Conservation (phyloP, 306 rosid species). For the Dalbergia cultrata region DNA sequence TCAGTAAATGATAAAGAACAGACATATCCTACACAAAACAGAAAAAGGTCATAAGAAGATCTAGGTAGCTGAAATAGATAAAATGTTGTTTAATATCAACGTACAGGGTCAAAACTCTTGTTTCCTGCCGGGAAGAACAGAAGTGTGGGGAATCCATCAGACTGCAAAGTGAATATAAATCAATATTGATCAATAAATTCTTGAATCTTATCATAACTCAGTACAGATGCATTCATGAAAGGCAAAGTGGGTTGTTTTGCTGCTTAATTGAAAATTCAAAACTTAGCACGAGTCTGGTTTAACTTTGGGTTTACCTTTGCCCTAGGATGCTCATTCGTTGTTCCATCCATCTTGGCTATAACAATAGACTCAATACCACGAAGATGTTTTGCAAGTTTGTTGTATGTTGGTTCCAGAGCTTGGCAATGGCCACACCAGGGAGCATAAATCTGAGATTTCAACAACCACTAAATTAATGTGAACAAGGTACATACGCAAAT, state of each 20-base stretch:
- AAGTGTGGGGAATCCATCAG: constrained; percentile 62
- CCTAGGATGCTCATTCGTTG: constrained; percentile 97
- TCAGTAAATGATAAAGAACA: constrained; percentile 6
- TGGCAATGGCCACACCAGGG: constrained; percentile 99
- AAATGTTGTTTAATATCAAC: constrained; percentile 43
- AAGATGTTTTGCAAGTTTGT: constrained; percentile 93
- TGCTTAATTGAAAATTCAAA: constrained; percentile 23
- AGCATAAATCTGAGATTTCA: constrained; percentile 81
- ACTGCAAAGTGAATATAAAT: constrained; percentile 51
- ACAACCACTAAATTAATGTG: constrained; percentile 22
- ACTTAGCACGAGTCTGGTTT: constrained; percentile 1
- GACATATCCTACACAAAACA: background rate
- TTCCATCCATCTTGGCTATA: constrained; percentile 98
- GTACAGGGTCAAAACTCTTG: constrained; percentile 64
- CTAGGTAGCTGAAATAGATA: constrained; percentile 32
- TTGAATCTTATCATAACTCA: background rate
- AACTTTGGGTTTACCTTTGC: constrained; percentile 75
- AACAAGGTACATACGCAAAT: constrained; percentile 38
- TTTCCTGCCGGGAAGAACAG: constrained; percentile 70
- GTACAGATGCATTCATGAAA: background rate
- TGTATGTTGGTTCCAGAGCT: constrained; percentile 88
- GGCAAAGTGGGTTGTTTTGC: background rate
- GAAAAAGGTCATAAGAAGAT: background rate
- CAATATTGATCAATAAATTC: constrained; percentile 23
- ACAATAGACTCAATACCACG: constrained; percentile 80